phyloP scores from a whole-genome alignment of 2,329 filamentous ascomycete genomes.

The Ceratocystis alfenasii region DNA sequence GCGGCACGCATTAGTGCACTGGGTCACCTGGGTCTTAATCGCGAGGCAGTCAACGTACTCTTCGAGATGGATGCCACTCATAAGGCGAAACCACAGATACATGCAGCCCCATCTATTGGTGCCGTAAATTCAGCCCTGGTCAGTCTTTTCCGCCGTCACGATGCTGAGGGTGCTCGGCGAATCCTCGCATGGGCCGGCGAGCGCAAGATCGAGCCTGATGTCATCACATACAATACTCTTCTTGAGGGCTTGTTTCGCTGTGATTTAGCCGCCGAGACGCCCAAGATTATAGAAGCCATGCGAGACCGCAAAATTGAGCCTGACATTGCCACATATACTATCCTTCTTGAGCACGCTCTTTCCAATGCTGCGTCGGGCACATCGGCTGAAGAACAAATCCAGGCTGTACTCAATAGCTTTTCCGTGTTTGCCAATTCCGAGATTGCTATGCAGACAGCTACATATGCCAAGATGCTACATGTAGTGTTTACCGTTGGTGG shows the following conservation, averaged over 20 bases:
- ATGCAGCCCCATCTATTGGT: conserved; percentile 48
- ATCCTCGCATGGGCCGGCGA: conserved; percentile 48
- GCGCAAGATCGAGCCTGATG: conserved; percentile 44
- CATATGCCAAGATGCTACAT: conserved; percentile 60
- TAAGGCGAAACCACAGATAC: conserved; percentile 23
- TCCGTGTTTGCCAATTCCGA: conserved; percentile 44
- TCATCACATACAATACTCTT: conserved; percentile 57
- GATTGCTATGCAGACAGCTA: conserved; percentile 47
- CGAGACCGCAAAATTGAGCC: conserved; percentile 40
- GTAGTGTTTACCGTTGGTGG: conserved; percentile 36
- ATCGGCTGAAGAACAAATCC: conserved; percentile 37
- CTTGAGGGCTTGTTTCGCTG: conserved; percentile 46
- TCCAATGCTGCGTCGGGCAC: conserved; percentile 19
- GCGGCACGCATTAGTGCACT: conserved; percentile 56
- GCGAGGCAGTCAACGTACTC: conserved; percentile 50
- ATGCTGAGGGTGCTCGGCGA: conserved; percentile 38
- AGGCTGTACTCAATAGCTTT: conserved; percentile 44
- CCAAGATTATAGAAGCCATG: conserved; percentile 49
- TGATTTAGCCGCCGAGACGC: conserved; percentile 37
- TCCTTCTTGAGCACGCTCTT: conserved; percentile 53
- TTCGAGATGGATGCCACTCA: conserved; percentile 46
- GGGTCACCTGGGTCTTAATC: conserved; percentile 42
- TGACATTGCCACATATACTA: conserved; percentile 60
- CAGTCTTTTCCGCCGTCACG: conserved; percentile 43
- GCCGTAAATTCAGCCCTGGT: conserved; percentile 59